A percentile compares a stretch with the other conserved stretches of the same genome.
Conservation (phyloP, 106 monocot genomes). For the Dendrobium catenatum region DNA sequence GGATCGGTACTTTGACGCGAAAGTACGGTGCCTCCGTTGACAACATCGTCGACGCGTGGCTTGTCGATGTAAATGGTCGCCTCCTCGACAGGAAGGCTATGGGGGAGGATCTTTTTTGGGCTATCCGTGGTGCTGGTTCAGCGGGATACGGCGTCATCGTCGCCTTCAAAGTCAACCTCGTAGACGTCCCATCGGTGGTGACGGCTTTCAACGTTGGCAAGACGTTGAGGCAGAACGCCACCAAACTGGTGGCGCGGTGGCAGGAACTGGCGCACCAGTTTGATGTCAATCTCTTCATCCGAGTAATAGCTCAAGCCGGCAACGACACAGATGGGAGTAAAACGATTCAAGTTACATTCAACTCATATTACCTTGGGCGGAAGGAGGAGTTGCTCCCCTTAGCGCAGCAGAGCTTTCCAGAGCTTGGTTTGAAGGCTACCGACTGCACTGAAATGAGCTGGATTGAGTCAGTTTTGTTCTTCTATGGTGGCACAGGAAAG, state of each 20-base stretch:
- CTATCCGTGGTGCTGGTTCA: constrained; percentile 42
- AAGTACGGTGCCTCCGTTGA: constrained; percentile 36
- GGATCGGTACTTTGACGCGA: constrained; percentile 30
- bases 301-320: neutral
- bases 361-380: neutral
- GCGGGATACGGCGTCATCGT: constrained; percentile 43
- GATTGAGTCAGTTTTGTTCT: neutral
- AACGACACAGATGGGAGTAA: neutral
- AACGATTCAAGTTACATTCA: neutral
- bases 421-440: constrained; percentile 4
- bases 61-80: constrained; percentile 10
- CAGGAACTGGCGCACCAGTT: constrained; percentile 6
- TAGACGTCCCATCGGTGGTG: constrained; percentile 31
- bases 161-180: constrained; percentile 36
- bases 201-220: constrained; percentile 23
- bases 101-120: constrained; percentile 75
- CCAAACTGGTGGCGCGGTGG: constrained; percentile 10
- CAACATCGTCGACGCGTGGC: constrained; percentile 29
- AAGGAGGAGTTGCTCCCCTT: neutral
- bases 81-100: constrained; percentile 30
- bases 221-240: constrained; percentile 9
- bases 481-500: neutral
- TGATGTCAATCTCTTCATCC: constrained; percentile 6
- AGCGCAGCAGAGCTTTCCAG: constrained; percentile 8
- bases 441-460: constrained; percentile 23